Evolutionary conservation across 306 rosid genomes (phyloP).

Genomic region (Oemleria cerasiformis): DNA sequence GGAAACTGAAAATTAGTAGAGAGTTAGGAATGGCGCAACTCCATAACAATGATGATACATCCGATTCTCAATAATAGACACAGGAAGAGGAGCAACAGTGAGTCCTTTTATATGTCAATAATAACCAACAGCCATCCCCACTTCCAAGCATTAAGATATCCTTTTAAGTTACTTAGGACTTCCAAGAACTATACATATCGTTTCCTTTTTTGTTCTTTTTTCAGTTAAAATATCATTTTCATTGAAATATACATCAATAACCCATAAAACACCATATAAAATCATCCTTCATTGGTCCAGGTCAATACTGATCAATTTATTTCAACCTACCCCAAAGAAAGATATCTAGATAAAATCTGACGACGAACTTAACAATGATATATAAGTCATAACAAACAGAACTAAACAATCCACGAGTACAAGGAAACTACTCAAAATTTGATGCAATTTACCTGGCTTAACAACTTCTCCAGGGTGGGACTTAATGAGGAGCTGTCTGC

Average conservation of each 20-base stretch:
- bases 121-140: background rate
- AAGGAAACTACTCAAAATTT: background rate
- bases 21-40: too few species aligned
- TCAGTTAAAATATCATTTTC: background rate
- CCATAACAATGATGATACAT: too few species aligned
- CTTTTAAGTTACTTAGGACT: background rate
- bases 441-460: slow-evolving; percentile 64
- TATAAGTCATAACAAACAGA: background rate
- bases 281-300: background rate
- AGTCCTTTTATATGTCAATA: too few species aligned
- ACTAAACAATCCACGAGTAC: background rate
- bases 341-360: background rate
- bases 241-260: background rate
- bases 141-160: background rate
- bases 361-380: background rate
- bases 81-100: too few species aligned
- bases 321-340: background rate
- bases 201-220: background rate
- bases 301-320: background rate
- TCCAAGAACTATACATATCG: background rate
- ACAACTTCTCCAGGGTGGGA: slow-evolving; percentile 88
- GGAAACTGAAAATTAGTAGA: too few species aligned
- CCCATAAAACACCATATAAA: background rate
- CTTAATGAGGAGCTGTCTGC: slow-evolving; percentile 87
- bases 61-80: too few species aligned